phyloP scores from a whole-genome alignment of 169 alveolate genomes.

The Cryptosporidium xiaoi region DNA sequence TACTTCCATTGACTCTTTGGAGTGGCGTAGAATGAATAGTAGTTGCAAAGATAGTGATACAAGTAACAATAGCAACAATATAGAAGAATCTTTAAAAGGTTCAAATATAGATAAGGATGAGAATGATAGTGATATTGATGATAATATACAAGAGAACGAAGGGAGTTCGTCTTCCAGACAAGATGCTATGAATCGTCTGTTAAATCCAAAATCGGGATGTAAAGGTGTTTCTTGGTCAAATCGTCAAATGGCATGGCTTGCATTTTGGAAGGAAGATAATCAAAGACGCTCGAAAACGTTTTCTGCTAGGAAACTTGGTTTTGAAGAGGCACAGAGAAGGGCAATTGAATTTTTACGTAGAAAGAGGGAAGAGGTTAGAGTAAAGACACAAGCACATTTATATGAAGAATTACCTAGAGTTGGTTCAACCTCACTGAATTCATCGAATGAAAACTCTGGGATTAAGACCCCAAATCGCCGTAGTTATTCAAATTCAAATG shows the following conservation, averaged over 20 bases:
- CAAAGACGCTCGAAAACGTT: constrained; percentile 68
- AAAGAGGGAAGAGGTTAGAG: constrained; percentile 61
- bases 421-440: constrained; percentile 17
- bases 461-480: constrained; percentile 54
- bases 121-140: constrained; percentile 30
- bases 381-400: constrained; percentile 74
- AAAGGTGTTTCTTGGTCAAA: constrained; percentile 75
- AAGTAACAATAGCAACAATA: constrained; percentile 19
- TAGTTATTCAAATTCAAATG: constrained; percentile 16
- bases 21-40: constrained; percentile 30
- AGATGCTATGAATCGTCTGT: constrained; percentile 73
- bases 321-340: constrained; percentile 71
- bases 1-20: constrained; percentile 24
- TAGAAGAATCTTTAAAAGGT: neutral
- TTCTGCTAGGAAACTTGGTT: constrained; percentile 71
- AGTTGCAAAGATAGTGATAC: constrained; percentile 40
- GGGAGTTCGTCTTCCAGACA: constrained; percentile 54
- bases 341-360: constrained; percentile 72
- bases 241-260: constrained; percentile 75
- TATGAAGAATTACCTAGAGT: constrained; percentile 75
- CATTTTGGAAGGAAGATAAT: constrained; percentile 74
- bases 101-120: constrained; percentile 37
- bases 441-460: constrained; percentile 5
- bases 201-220: constrained; percentile 72
- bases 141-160: constrained; percentile 19